Conservation (phyloP, 2,329 filamentous ascomycete genomes). For the Lachnellula subtilissima region DNA sequence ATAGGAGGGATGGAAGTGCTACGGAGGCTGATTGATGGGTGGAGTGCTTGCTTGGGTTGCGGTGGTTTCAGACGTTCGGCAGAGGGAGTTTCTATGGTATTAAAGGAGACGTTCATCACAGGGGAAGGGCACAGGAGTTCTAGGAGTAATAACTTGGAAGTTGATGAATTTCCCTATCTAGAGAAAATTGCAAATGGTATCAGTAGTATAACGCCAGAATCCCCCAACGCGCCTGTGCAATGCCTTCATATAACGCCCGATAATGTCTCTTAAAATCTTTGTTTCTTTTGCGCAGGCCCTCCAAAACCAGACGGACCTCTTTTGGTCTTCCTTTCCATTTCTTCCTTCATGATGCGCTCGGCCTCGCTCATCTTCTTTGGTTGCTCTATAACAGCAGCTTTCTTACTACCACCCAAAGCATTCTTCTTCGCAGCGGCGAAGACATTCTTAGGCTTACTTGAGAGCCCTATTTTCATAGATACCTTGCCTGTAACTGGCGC, state of each 20-base stretch:
- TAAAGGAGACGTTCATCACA: neutral
- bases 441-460: constrained; percentile 70
- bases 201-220: constrained; percentile 15
- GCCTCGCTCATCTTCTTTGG: constrained; percentile 84
- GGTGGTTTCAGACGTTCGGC: neutral
- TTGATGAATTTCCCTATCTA: constrained; percentile 6
- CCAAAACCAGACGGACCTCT: constrained; percentile 44
- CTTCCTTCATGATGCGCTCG: constrained; percentile 84
- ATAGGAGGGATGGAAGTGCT: constrained; percentile 52
- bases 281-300: constrained; percentile 52
- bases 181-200: constrained; percentile 20
- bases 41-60: neutral
- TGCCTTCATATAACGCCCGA: neutral
- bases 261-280: constrained; percentile 32
- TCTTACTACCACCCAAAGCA: constrained; percentile 58
- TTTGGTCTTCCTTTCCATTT: constrained; percentile 65
- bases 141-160: constrained; percentile 15
- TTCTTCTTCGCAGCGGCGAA: constrained; percentile 68
- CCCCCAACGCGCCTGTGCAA: constrained; percentile 1
- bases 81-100: neutral
- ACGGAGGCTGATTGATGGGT: constrained; percentile 29
- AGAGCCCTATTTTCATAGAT: constrained; percentile 61
- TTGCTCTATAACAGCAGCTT: constrained; percentile 50
- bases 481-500: constrained; percentile 37
- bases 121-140: constrained; percentile 20